phyloP scores from a whole-genome alignment of 768 basidiomycete genomes.

The Collybia sp. region DNA sequence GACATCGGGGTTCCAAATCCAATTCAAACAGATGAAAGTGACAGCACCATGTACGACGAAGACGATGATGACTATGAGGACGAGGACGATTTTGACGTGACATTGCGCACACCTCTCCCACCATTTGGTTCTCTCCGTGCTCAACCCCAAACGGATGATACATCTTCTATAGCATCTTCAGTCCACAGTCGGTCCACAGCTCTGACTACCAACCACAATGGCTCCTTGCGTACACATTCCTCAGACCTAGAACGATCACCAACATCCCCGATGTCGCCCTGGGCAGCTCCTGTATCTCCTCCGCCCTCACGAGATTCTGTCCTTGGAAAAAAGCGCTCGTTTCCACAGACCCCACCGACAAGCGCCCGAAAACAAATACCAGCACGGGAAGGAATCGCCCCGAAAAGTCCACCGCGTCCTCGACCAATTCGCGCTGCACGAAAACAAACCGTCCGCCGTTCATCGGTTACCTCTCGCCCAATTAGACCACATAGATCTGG shows the following conservation, averaged over 20 bases:
- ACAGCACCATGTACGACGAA: constrained; percentile 16
- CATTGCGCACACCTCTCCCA: constrained; percentile 57
- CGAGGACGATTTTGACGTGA: constrained; percentile 64
- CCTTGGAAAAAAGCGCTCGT: constrained; percentile 38
- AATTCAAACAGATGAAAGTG: constrained; percentile 6
- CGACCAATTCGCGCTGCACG: not conserved
- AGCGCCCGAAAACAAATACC: constrained; percentile 14
- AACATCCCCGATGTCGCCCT: constrained; percentile 33
- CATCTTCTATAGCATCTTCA: constrained; percentile 12
- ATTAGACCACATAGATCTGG: not conserved
- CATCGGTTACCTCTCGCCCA: not conserved
- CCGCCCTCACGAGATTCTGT: constrained; percentile 24
- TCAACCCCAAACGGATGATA: constrained; percentile 5
- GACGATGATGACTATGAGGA: constrained; percentile 33
- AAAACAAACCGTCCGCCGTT: not conserved
- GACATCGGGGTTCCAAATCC: constrained; percentile 31
- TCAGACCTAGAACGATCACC: constrained; percentile 18
- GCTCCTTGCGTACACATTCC: constrained; percentile 25
- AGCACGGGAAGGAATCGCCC: constrained; percentile 10
- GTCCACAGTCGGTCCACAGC: constrained; percentile 25
- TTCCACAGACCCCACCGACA: constrained; percentile 16
- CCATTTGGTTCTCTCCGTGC: constrained; percentile 17
- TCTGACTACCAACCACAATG: constrained; percentile 32
- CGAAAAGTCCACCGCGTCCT: not conserved
- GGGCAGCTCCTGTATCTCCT: constrained; percentile 23